phyloP scores from a whole-genome alignment of 2,329 filamentous ascomycete species.

The Penicillium sp. region DNA sequence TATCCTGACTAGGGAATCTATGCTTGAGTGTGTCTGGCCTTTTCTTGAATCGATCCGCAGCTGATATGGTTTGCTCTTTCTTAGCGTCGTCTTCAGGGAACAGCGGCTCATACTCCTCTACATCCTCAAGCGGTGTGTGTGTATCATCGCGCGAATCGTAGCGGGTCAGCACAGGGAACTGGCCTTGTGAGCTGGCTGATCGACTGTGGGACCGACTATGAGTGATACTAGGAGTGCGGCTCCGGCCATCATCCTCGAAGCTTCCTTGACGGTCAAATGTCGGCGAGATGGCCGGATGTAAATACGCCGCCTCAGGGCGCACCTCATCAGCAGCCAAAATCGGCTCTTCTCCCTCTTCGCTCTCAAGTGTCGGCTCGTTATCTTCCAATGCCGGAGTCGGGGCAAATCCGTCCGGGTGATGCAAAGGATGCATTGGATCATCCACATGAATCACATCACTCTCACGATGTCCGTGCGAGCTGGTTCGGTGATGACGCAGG shows the following conservation, averaged over 20 bases:
- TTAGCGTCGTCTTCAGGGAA: slow-evolving; percentile 77
- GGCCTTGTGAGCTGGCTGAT: slow-evolving; percentile 62
- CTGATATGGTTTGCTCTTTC: slow-evolving; percentile 52
- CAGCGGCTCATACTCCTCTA: slow-evolving; percentile 91
- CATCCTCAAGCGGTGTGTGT: slow-evolving; percentile 74
- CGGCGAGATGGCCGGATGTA: slow-evolving; percentile 81
- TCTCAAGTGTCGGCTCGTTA: slow-evolving; percentile 44
- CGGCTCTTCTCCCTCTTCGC: slow-evolving; percentile 65
- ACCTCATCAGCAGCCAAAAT: slow-evolving; percentile 90
- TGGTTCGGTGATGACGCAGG: slow-evolving; percentile 12
- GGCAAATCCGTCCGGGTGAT: slow-evolving; percentile 52
- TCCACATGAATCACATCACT: slow-evolving; percentile 71
- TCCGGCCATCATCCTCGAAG: slow-evolving; percentile 52
- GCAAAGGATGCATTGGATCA: slow-evolving; percentile 53
- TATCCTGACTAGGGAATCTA: slow-evolving; percentile 89
- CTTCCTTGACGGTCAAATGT: slow-evolving; percentile 63
- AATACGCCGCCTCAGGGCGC: slow-evolving; percentile 63
- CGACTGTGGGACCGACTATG: slow-evolving; percentile 65
- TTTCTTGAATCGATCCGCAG: slow-evolving; percentile 56
- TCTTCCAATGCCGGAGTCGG: slow-evolving; percentile 52
- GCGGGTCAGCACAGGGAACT: slow-evolving; percentile 52
- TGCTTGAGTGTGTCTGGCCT: slow-evolving; percentile 55
- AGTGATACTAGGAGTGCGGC: slow-evolving; percentile 54
- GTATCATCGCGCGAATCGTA: slow-evolving; percentile 55
- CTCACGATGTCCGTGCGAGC: slow-evolving; percentile 19